Conservation (phyloP, 1,284 basidiomycete genomes). For the Marasmius sp. region DNA sequence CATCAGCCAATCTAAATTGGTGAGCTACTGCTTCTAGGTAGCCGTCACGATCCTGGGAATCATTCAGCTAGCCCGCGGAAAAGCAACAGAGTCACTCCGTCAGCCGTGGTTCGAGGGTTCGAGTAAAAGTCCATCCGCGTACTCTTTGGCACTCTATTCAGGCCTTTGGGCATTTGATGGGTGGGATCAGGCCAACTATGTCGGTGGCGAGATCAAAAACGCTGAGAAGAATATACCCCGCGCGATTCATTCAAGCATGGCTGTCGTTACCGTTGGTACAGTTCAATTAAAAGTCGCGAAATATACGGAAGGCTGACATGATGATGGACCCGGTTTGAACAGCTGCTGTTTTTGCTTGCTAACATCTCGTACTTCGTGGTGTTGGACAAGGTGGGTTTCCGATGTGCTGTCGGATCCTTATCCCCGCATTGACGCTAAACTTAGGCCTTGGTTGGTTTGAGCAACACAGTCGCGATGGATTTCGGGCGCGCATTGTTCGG, state of each 20-base stretch:
- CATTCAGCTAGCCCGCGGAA: conserved; percentile 69
- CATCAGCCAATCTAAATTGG: too few species aligned
- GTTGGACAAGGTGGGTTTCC: conserved; percentile 67
- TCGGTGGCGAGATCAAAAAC: conserved; percentile 89
- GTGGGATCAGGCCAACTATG: conserved; percentile 90
- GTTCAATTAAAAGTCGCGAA: neutral
- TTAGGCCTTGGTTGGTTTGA: conserved; percentile 64
- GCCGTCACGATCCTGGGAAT: conserved; percentile 72
- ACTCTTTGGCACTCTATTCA: conserved; percentile 93
- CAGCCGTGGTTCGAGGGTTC: conserved; percentile 74
- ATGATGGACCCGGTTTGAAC: neutral
- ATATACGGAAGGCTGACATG: neutral
- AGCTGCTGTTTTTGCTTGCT: conserved; percentile 77
- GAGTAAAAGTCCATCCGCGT: conserved; percentile 77
- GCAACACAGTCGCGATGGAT: conserved; percentile 94
- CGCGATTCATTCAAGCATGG: conserved; percentile 88
- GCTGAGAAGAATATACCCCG: conserved; percentile 86
- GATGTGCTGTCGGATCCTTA: neutral
- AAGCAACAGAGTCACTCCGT: conserved; percentile 62
- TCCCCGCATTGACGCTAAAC: neutral
- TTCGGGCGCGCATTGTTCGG: conserved; percentile 90
- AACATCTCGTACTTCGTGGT: conserved; percentile 94
- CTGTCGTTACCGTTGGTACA: conserved; percentile 62
- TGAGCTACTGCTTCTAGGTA: neutral
- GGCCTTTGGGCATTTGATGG: conserved; percentile 96